Evolutionary conservation across 345 rosid species (phyloP), one percentile per base, ranked within the genome.

Genomic region (Camelina neglecta): DNA sequence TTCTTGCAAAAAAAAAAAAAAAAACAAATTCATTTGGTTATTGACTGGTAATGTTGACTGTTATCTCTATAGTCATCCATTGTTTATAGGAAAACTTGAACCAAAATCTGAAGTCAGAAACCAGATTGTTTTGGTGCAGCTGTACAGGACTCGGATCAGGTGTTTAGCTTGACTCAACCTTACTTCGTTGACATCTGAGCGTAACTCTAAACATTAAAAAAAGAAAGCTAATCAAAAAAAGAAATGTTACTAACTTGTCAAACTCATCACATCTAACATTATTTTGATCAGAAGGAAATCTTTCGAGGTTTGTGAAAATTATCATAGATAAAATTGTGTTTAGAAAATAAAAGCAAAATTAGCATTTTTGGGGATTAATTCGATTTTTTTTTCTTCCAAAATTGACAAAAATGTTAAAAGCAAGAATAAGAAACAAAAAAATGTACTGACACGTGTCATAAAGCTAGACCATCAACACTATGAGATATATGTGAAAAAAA

Each of bases 401-500:
- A 11, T 1, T 57, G 44, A 29, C 18, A 42, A 16, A 26, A 56
- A 26, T 26, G 31, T 11, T 18, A 44, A 4, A n/a, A n/a, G n/a
- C 0, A 20, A 61, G 36, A 23, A 13, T 5, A 10, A 29, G 29
- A 21, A 59, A 57, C 31, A 1, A 11, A 36, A 49, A 50, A 24
- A 3, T 3, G 6, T 31, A 20, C 0, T 8, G 67, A 26, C 79
- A 75, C 79, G 73, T 67, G 79, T 67, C 79, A 67, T 20, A 12
- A 39, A 26, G 9, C 15, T 44, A 67, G 62, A 59, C 79, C 79
- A 75, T 50, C 68, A 75, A 67, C 38, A 67, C n/a, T 2, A 18
- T n/a, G 20, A 16, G 56, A 42, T n/a, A 35, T 56, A 35, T 29
- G 9, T 26, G 0, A n/a, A 2, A 70, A 2, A 70, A 67, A 60